A percentile compares a stretch with the other conserved stretches of the same genome.
These are phyloP conservation scores for Salix koriyanagi DNA, from an alignment of 345 rosid species.

Conservation along the genomic window DNA sequence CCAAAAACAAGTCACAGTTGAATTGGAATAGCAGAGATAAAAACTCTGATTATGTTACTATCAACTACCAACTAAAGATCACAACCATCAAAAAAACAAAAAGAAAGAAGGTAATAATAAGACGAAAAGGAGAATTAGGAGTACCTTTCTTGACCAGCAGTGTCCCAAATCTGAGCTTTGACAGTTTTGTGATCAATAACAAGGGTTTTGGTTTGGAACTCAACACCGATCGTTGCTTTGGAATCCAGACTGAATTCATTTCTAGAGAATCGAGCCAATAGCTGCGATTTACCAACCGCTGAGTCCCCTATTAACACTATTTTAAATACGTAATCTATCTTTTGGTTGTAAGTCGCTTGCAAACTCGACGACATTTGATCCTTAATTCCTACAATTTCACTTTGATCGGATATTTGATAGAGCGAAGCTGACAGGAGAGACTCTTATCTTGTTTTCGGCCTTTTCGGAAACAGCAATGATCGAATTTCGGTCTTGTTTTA, in stretches of 20 bases:
- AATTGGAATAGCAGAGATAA: no score
- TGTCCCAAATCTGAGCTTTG: slow-evolving; percentile 81
- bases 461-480: no score
- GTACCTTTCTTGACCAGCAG: slow-evolving; percentile 77
- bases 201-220: slow-evolving; percentile 60
- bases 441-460: no score
- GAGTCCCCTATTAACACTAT: slow-evolving; percentile 66
- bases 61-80: no score
- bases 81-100: no score
- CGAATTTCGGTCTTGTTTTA: neutral
- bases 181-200: slow-evolving; percentile 49
- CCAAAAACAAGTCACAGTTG: no score
- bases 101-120: neutral
- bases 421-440: no score
- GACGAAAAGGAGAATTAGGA: neutral
- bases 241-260: slow-evolving; percentile 60
- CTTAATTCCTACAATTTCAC: no score
- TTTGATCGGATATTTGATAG: no score
- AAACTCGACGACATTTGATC: slow-evolving; percentile 22
- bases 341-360: slow-evolving; percentile 43
- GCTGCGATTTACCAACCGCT: slow-evolving; percentile 72
- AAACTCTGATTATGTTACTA: no score
- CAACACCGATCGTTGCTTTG: slow-evolving; percentile 69
- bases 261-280: slow-evolving; percentile 58
- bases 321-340: slow-evolving; percentile 65